Conservation (phyloP, 768 basidiomycete species). For the Termitomyces sp. region DNA sequence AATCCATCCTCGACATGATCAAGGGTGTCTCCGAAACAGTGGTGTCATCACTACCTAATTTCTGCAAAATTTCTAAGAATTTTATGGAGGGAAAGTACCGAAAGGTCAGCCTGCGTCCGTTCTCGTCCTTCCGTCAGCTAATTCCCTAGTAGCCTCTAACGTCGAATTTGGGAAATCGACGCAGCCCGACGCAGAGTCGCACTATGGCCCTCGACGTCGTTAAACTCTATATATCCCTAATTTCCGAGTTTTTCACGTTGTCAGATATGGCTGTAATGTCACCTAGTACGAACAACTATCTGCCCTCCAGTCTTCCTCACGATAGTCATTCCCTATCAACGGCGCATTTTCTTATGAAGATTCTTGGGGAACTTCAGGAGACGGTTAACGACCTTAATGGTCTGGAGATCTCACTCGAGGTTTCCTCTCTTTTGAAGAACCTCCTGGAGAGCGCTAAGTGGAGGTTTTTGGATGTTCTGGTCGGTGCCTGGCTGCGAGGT, state of each 20-base stretch:
- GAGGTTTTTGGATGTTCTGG: constrained; percentile 83
- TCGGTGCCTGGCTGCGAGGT: constrained; percentile 84
- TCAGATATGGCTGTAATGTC: constrained; percentile 75
- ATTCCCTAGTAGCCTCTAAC: constrained; percentile 22
- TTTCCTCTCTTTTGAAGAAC: constrained; percentile 59
- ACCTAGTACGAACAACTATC: constrained; percentile 33
- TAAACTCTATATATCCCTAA: constrained; percentile 70
- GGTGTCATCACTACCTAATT: constrained; percentile 81
- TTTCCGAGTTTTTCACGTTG: constrained; percentile 79
- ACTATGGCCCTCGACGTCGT: constrained; percentile 82
- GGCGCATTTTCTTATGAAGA: constrained; percentile 73
- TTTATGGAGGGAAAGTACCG: constrained; percentile 94
- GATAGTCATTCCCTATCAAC: constrained; percentile 83
- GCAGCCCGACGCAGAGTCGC: constrained; percentile 78
- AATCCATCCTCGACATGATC: constrained; percentile 70
- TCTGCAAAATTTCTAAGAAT: constrained; percentile 88
- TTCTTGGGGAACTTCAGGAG: constrained; percentile 84
- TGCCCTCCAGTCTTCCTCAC: constrained; percentile 59
- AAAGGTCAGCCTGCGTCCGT: constrained; percentile 48
- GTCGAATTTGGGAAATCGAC: constrained; percentile 47
- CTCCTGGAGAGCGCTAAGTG: constrained; percentile 82
- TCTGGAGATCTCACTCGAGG: constrained; percentile 81
- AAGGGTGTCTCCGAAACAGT: constrained; percentile 87
- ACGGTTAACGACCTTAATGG: constrained; percentile 74
- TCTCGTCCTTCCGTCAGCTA: background rate